A percentile compares a stretch with the other conserved stretches of the same genome.
These are phyloP conservation scores for Pseudopithomyces chartarum DNA, from an alignment of 2,329 filamentous ascomycete genomes.

Conservation along the genomic window DNA sequence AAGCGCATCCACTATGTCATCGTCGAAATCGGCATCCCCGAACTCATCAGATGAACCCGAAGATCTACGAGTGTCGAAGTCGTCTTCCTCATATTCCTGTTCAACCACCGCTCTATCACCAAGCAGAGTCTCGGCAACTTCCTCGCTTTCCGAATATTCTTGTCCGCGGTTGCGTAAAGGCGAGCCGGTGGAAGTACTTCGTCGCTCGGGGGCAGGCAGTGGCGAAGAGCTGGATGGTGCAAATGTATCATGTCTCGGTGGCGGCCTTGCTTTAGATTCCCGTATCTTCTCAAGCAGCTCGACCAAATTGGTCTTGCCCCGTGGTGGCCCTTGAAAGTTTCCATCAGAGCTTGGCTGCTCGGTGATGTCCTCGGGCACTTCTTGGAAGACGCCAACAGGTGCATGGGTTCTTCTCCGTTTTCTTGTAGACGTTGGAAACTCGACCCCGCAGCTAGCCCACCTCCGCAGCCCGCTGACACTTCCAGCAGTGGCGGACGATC, in stretches of 20 bases:
- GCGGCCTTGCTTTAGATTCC: constrained; percentile 47
- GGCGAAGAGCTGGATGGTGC: constrained; percentile 55
- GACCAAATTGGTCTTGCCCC: constrained; percentile 34
- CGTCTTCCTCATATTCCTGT: neutral
- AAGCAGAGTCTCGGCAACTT: constrained; percentile 13
- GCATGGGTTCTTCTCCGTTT: constrained; percentile 49
- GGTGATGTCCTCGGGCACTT: constrained; percentile 33
- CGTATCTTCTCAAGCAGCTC: constrained; percentile 51
- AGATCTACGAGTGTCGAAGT: constrained; percentile 12
- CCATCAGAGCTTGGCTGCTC: constrained; percentile 39
- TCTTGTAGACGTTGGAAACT: constrained; percentile 50
- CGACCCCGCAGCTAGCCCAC: constrained; percentile 57
- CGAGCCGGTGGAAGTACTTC: constrained; percentile 26
- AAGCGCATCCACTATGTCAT: constrained; percentile 40
- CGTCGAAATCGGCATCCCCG: constrained; percentile 41
- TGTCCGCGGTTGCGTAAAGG: constrained; percentile 36
- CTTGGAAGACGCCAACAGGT: constrained; percentile 36
- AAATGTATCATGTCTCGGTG: constrained; percentile 23
- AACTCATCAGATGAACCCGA: constrained; percentile 42
- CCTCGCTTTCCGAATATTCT: constrained; percentile 12
- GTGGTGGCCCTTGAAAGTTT: constrained; percentile 27
- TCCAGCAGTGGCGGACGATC: constrained; percentile 50
- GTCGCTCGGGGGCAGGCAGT: constrained; percentile 42
- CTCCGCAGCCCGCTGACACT: constrained; percentile 53
- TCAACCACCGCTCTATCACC: constrained; percentile 10